Evolutionary conservation across 2,329 filamentous ascomycete species (phyloP), one percentile per base, ranked within the genome.

Genomic region (Colletotrichum sp.): DNA sequence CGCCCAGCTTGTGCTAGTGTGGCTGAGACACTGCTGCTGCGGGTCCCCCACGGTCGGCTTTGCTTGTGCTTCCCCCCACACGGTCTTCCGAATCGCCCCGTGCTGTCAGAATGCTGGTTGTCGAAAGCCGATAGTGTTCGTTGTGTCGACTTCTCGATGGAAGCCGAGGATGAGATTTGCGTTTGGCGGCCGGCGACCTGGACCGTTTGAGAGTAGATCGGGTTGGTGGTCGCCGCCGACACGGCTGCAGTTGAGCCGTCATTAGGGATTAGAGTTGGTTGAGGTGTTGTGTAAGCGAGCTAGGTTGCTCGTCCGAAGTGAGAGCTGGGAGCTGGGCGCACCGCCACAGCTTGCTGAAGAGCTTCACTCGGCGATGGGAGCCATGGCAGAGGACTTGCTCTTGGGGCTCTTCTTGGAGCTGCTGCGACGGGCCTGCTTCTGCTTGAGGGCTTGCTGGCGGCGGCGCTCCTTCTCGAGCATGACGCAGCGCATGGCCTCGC

Each of bases 401-500:
- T 87, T 89, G 79, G 85, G 82, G 78, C 84, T 85, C 82, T 88
- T 90, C 85, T 90, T 91, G 81, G 85, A 81, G 77, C 82, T 83
- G 77, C 81, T 79, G 77, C 82, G 82, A 74, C 82, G 81, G 67
- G 80, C 79, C 75, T 84, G 82, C 79, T 85, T 84, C 80, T 84
- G 85, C 26, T 66, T 64, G 13, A 75, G 55, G n/a, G 73, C 73
- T 38, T 85, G 83, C 77, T 86, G 84, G 76, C 86, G 86, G 52
- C 89, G 85, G 69, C 86, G 85, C 84, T 91, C 90, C 88, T 90
- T 90, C 85, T 91, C 90, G 78, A 80, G 81, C 77, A 89, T 81
- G 64, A 90, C 80, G 78, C 88, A 85, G 77, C 87, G 86, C 77
- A 90, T 81, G 63, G 87, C 87, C 83, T 91, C 89, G 77, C 87